These are phyloP conservation scores for Ogataea nitratoaversa DNA, from an alignment of 805 yeast genomes.

Conservation along the genomic window DNA sequence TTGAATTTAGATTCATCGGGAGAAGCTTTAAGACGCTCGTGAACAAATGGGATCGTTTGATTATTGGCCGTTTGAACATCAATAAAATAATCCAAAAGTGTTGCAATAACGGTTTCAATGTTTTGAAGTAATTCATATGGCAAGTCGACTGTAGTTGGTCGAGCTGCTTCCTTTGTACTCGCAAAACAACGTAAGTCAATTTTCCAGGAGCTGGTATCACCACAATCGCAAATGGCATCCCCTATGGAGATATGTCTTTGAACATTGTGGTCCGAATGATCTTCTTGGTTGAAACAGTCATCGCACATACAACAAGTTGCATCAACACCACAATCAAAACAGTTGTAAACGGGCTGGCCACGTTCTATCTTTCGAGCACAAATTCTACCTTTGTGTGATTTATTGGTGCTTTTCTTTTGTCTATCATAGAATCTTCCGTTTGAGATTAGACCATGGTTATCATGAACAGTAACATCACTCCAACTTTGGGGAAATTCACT, in stretches of 20 bases:
- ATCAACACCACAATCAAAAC: conserved; percentile 74
- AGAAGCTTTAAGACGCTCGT: neutral
- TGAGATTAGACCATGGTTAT: conserved; percentile 4
- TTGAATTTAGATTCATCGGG: conserved; percentile 6
- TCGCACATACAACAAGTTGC: conserved; percentile 75
- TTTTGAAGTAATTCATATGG: conserved; percentile 14
- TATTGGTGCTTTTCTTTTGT: conserved; percentile 16
- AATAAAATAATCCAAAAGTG: conserved; percentile 37
- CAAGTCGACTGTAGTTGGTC: conserved; percentile 10
- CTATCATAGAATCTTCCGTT: conserved; percentile 20
- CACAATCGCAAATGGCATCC: conserved; percentile 70
- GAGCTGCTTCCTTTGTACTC: conserved; percentile 9
- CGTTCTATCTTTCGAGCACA: conserved; percentile 61
- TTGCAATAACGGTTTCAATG: conserved; percentile 27
- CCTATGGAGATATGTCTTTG: conserved; percentile 46
- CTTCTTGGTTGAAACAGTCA: conserved; percentile 65
- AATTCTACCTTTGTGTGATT: conserved; percentile 53
- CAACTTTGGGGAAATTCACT: conserved; percentile 22
- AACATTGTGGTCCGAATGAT: conserved; percentile 66
- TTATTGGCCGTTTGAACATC: conserved; percentile 36
- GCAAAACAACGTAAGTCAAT: conserved; percentile 45
- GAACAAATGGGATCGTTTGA: conserved; percentile 19
- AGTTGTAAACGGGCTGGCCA: conserved; percentile 68
- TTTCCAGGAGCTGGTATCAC: conserved; percentile 64
- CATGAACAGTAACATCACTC: conserved; percentile 19